phyloP scores from a whole-genome alignment of 352 stramenopile genomes.

The Phytophthora kernoviae region DNA sequence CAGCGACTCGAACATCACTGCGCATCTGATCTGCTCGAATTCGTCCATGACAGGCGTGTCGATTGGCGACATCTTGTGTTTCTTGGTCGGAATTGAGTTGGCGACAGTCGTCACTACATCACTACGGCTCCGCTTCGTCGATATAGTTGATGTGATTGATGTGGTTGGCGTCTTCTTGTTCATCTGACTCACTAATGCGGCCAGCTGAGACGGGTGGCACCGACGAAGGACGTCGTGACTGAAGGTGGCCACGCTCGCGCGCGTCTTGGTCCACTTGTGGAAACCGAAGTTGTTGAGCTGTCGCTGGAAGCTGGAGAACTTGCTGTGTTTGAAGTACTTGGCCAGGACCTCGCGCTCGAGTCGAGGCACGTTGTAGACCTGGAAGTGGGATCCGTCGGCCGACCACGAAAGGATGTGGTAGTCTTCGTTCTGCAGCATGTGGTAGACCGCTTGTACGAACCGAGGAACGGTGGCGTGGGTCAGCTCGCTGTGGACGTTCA shows the following conservation, averaged over 20 bases:
- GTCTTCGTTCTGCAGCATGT: conserved; percentile 71
- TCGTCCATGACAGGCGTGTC: conserved; percentile 14
- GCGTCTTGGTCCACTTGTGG: conserved; percentile 79
- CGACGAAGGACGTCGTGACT: conserved; percentile 60
- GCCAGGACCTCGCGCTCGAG: conserved; percentile 68
- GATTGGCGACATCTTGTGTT: conserved; percentile 21
- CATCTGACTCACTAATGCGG: conserved; percentile 12
- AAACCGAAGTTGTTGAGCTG: conserved; percentile 94
- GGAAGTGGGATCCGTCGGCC: conserved; percentile 64
- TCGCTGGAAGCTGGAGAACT: conserved; percentile 90
- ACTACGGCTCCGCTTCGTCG: conserved; percentile 11
- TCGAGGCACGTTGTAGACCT: conserved; percentile 73
- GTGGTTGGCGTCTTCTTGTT: conserved; percentile 2
- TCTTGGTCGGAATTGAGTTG: conserved; percentile 1
- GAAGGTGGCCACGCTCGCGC: conserved; percentile 66
- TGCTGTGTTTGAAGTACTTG: conserved; percentile 85
- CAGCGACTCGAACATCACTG: conserved; percentile 4
- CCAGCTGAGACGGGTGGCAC: conserved; percentile 35
- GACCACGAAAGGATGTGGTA: conserved; percentile 51
- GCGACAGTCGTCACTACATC: not conserved
- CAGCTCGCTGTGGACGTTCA: not conserved
- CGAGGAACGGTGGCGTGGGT: conserved; percentile 23
- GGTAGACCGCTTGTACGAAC: conserved; percentile 54
- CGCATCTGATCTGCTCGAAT: not conserved
- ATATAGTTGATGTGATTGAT: not conserved